Evolutionary conservation across 345 rosid species (phyloP), one percentile per base, ranked within the genome.

Genomic region (Capsella bursapastoris): DNA sequence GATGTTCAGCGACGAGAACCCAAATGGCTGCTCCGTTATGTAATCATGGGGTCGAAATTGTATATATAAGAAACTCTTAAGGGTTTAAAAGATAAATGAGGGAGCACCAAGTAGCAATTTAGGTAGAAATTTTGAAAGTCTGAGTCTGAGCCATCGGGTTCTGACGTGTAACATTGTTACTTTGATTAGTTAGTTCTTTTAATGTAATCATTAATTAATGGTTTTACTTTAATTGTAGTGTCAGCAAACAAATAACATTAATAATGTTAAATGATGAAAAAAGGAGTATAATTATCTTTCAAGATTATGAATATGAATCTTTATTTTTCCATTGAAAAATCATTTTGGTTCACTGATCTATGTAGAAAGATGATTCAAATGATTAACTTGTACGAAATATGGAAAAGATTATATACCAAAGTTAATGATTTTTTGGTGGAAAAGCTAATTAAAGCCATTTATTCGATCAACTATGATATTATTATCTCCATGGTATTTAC

Each of bases 1-100:
- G 49, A 55, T 79, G 67, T 79, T 79, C 44, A 79, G 82, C 51
- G 82, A 79, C 40, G 82, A 79, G 71, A 79, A 79, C 41, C 82
- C 82, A 5, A 73, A 79, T 0, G 78, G 78, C 3, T 79, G 82
- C 57, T 62, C 71, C 22, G 66, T 79, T 3, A 79, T 79, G 82
- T 79, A 68, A 66, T 13, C 11, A 43, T 29, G 64, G 35, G 41
- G 15, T 37, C 12, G 25, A 2, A 51, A 11, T 0, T 66, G 73
- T 66, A 35, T 60, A 60, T 44, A 72, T 59, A 27, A 1, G 5
- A 51, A 66, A 59, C 44, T 66, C 0, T 32, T 32, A 44, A 58
- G 50, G 51, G 63, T 57, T 22, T 8, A 9, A 50, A 35, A 51
- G 8, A 2, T 41, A 43, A 66, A 12, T 60, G 14, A 28, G 59